These are phyloP conservation scores for Cystobasidium onofrii DNA, from an alignment of 768 basidiomycete species.

Conservation along the genomic window DNA sequence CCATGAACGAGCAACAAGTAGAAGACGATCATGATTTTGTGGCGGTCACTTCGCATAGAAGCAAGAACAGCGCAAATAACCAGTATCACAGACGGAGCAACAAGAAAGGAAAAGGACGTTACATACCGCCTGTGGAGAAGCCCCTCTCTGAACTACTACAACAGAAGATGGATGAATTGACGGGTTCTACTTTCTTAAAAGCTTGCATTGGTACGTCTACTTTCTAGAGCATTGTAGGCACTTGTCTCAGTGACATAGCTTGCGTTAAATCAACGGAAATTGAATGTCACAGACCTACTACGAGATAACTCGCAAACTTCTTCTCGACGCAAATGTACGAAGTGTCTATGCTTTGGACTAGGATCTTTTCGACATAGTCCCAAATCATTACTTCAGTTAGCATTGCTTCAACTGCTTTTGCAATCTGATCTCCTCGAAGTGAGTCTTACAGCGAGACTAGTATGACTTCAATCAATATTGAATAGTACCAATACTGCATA, in stretches of 20 bases:
- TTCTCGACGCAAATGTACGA: background rate
- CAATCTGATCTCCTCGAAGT: background rate
- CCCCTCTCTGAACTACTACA: background rate
- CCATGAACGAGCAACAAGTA: background rate
- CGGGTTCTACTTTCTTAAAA: background rate
- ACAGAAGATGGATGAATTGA: background rate
- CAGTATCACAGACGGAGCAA: background rate
- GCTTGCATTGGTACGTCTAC: background rate
- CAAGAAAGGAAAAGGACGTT: background rate
- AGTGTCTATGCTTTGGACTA: constrained; percentile 19
- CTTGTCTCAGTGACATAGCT: too few species aligned
- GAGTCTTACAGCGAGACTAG: too few species aligned
- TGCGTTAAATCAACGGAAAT: too few species aligned
- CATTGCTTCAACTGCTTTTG: constrained; percentile 3
- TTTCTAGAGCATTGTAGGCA: background rate
- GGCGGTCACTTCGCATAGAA: background rate
- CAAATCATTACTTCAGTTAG: constrained; percentile 16
- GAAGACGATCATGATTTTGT: constrained; percentile 1
- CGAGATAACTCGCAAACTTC: background rate
- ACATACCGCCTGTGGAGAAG: background rate
- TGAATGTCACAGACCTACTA: background rate
- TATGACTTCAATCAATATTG: too few species aligned
- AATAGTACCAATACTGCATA: too few species aligned
- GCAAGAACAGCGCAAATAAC: background rate
- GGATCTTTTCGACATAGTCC: constrained; percentile 25